Evolutionary conservation across 2,329 filamentous ascomycete species (phyloP), one percentile per base, ranked within the genome.

Genomic region (Xylariales sp.): DNA sequence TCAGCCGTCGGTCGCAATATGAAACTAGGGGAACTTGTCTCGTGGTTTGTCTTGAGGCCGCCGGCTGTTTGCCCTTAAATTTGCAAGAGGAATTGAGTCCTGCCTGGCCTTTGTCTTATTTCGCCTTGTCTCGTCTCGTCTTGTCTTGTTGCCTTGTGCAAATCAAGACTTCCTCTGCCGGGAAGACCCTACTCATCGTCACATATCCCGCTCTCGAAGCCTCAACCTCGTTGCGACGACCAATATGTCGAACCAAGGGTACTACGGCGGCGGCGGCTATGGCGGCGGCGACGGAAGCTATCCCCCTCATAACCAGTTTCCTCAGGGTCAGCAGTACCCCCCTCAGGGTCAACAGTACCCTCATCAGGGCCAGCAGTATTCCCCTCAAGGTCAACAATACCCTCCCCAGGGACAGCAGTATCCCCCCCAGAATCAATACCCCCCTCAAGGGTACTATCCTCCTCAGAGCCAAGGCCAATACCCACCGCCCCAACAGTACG

Each of bases 191-290:
- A 34, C 5, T 34, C 32, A 34, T 34, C 32, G 56, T 34, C 52
- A 34, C 9, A 36, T 45, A 49, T 48, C 41, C 50, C 30, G 30
- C 34, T 18, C 60, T 53, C 39, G 36, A 56, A 39, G 48, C 62
- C 16, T 46, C 54, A 34, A 45, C 36, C 32, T 36, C 23, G 32
- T 45, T 41, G 49, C 30, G 5, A 54, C 23, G n/a, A 16, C 43
- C 56, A 66, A 23, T 9, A 76, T 76, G 74, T 76, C 74, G 4
- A 68, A 66, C 45, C 72, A 75, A 63, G 71, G 69, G 9, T 76
- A 76, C 64, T 75, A 75, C 62, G 61, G 70, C 59, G 63, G 70
- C 48, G 69, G 45, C 16, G 54, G 56, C 16, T 75, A 74, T 60
- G 62, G 70, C 59, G 64, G 71, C 41, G 54, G 56, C 1, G 39